Percentiles rank a stretch among this genome's conserved stretches.
phyloP scores from a whole-genome alignment of 176 grass and related monocot genomes.

The Chrysopogon serrulatus region DNA sequence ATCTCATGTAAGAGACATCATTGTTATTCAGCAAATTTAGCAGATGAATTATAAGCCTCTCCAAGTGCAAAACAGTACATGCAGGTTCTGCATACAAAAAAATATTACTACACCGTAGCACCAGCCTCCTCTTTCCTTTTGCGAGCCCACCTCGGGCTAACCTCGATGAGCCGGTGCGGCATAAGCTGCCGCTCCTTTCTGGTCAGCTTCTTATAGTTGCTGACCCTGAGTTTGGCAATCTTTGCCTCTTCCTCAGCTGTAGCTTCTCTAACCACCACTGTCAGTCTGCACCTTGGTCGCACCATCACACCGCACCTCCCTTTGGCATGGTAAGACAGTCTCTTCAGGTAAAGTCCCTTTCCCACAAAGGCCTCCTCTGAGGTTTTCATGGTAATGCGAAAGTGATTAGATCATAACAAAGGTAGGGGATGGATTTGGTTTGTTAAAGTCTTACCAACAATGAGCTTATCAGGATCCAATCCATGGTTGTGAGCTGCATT shows the following conservation, averaged over 20 bases:
- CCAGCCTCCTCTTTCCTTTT: slow-evolving; percentile 48
- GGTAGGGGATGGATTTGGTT: neutral
- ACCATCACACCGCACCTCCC: slow-evolving; percentile 70
- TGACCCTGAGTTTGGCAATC: slow-evolving; percentile 85
- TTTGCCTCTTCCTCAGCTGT: too few relatives aligned
- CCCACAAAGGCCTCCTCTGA: slow-evolving; percentile 83
- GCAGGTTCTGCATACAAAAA: neutral
- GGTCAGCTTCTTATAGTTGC: slow-evolving; percentile 87
- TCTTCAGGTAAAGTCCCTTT: slow-evolving; percentile 73
- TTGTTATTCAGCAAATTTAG: slow-evolving; percentile 5
- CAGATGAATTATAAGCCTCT: neutral
- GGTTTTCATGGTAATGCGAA: neutral
- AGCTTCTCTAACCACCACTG: too few relatives aligned
- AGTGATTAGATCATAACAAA: neutral
- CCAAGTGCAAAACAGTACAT: neutral
- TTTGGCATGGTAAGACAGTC: slow-evolving; percentile 77
- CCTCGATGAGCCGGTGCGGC: slow-evolving; percentile 82
- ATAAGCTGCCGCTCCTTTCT: slow-evolving; percentile 71
- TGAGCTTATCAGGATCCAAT: slow-evolving; percentile 69
- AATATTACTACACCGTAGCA: neutral
- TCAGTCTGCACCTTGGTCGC: slow-evolving; percentile 72
- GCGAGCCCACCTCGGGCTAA: slow-evolving; percentile 60
- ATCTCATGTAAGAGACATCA: neutral
- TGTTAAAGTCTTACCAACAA: slow-evolving; percentile 54
- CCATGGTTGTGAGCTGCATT: slow-evolving; percentile 82